Evolutionary conservation across 75 land plant genomes (phyloP).

Genomic region (Pseudotsuga menziesii): DNA sequence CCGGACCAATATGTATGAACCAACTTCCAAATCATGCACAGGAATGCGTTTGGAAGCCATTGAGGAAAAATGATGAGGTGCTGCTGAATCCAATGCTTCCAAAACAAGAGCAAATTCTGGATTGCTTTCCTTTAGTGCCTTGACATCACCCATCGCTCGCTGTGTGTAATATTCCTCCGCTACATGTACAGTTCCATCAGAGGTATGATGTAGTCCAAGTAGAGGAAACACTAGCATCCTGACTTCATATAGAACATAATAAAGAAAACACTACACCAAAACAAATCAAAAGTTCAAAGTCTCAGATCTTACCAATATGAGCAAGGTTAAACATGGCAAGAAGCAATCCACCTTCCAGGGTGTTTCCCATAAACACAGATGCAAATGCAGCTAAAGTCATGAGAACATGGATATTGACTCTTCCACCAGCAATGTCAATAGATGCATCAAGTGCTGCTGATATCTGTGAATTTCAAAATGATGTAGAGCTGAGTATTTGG

Average conservation of each 20-base stretch:
- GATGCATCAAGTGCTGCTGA: slow-evolving; percentile 89
- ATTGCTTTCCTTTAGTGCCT: slow-evolving; percentile 89
- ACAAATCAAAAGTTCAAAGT: neutral
- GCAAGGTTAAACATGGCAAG: slow-evolving; percentile 98
- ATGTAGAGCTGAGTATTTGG: neutral
- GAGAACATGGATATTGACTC: slow-evolving; percentile 91
- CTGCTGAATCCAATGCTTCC: slow-evolving; percentile 36
- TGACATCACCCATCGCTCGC: slow-evolving; percentile 86
- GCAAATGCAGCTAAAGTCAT: slow-evolving; percentile 99
- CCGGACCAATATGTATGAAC: slow-evolving; percentile 80
- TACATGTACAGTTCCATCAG: slow-evolving; percentile 24
- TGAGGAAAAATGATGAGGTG: slow-evolving; percentile 43
- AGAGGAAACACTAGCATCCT: neutral
- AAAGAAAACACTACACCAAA: neutral
- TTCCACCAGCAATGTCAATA: slow-evolving; percentile 80
- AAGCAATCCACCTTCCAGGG: slow-evolving; percentile 94
- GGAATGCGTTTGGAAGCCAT: slow-evolving; percentile 61
- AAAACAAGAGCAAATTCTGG: slow-evolving; percentile 90
- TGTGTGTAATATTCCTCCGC: slow-evolving; percentile 97
- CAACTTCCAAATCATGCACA: slow-evolving; percentile 68
- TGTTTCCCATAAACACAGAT: slow-evolving; percentile 93
- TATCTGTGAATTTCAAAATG: slow-evolving; percentile 43
- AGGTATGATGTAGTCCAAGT: neutral
- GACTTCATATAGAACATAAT: neutral
- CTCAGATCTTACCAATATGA: slow-evolving; percentile 70